phyloP scores from a whole-genome alignment of 1,284 basidiomycete species.

The Puccinia horiana region DNA sequence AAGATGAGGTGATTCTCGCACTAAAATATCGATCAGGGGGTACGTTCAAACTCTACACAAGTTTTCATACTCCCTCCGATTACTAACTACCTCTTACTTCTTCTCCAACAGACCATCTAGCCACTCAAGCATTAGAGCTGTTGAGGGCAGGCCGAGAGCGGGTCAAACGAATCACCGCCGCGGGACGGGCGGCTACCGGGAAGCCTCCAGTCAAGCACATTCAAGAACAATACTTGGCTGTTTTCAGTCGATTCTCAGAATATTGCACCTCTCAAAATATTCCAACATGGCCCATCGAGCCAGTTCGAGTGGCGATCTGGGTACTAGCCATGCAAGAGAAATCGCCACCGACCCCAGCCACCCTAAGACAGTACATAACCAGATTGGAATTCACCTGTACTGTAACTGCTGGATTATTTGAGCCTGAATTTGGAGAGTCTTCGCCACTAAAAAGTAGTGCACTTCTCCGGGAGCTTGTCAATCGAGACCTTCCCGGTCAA shows the following conservation, averaged over 20 bases:
- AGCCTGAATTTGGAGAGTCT: constrained; percentile 39
- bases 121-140: constrained; percentile 39
- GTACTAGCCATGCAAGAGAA: constrained; percentile 49
- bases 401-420: constrained; percentile 38
- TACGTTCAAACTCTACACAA: background rate
- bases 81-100: background rate
- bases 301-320: constrained; percentile 46
- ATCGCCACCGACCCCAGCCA: constrained; percentile 43
- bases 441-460: constrained; percentile 39
- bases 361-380: constrained; percentile 43
- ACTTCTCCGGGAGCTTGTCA: constrained; percentile 33
- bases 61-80: background rate
- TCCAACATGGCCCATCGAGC: constrained; percentile 46
- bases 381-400: constrained; percentile 46
- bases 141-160: constrained; percentile 41
- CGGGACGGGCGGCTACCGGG: constrained; percentile 39
- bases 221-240: constrained; percentile 46
- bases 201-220: constrained; percentile 47
- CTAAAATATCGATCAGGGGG: constrained; percentile 40
- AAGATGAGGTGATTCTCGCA: constrained; percentile 37
- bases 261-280: constrained; percentile 39
- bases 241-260: constrained; percentile 41
- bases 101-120: constrained; percentile 29
- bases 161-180: constrained; percentile 43
- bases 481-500: constrained; percentile 44